Percentiles rank a stretch among this genome's conserved stretches.
These are phyloP conservation scores for Cryphonectria parasitica DNA, from an alignment of 2,329 filamentous ascomycete species.

Conservation along the genomic window DNA sequence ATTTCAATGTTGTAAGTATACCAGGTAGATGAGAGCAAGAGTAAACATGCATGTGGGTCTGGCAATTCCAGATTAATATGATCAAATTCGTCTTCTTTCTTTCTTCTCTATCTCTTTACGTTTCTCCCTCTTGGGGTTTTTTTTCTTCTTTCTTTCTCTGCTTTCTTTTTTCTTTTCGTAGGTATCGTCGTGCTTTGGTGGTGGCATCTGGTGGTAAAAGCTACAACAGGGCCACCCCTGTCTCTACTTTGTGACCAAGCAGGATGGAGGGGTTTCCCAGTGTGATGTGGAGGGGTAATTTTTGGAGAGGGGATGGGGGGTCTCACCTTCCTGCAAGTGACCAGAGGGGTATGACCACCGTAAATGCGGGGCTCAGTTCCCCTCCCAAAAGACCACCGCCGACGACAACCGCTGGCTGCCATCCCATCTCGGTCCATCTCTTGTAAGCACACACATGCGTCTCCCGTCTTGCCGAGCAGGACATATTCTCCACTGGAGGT, in stretches of 20 bases:
- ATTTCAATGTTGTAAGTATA: background rate
- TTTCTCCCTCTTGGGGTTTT: too few relatives aligned
- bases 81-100: background rate
- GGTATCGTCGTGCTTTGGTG: too few relatives aligned
- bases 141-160: too few relatives aligned
- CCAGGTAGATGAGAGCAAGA: background rate
- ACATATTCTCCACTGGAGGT: background rate
- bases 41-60: too few relatives aligned
- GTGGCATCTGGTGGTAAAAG: background rate
- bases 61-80: background rate
- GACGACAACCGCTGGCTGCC: background rate
- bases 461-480: background rate
- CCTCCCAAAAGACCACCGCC: background rate
- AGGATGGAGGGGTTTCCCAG: background rate
- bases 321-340: background rate
- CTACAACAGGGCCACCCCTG: background rate
- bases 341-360: background rate
- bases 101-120: background rate
- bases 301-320: too few relatives aligned
- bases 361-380: background rate
- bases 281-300: background rate
- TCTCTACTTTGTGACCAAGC: background rate
- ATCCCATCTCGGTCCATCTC: background rate
- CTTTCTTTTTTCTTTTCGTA: too few relatives aligned
- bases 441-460: slow-evolving; percentile 1